phyloP scores from a whole-genome alignment of 225 moss, liverwort and hornwort species.

The Anthoceros angustus region DNA sequence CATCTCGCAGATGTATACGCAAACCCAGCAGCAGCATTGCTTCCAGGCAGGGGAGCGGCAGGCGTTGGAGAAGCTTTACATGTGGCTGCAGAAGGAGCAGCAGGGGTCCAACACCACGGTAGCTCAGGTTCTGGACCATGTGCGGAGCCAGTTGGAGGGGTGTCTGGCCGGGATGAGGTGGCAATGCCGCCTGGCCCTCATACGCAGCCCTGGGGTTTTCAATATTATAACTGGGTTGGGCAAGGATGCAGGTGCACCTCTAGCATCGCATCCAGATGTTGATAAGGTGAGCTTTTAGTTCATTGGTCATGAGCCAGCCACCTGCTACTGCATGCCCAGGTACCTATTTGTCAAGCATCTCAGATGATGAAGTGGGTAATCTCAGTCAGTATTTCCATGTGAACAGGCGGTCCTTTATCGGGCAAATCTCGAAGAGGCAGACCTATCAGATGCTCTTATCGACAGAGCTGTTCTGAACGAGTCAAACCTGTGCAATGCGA shows the following conservation, averaged over 20 bases:
- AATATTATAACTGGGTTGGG: conserved; percentile 82
- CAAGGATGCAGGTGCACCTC: conserved; percentile 62
- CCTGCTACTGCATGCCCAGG: no score
- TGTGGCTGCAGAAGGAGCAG: conserved; percentile 6
- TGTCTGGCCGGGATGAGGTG: neutral
- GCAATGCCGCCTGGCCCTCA: conserved; percentile 4
- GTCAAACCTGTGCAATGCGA: no score
- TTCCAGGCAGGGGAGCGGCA: conserved; percentile 86
- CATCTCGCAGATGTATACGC: conserved; percentile 92
- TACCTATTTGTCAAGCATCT: no score
- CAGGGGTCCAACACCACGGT: neutral
- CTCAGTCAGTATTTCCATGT: no score
- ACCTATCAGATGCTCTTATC: no score
- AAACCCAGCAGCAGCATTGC: conserved; percentile 95
- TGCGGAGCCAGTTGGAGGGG: conserved; percentile 3
- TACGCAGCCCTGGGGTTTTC: neutral
- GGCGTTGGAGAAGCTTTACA: conserved; percentile 36
- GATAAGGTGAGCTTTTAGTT: conserved; percentile 8
- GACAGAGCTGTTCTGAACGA: no score
- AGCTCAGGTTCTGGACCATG: neutral
- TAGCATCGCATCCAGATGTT: conserved; percentile 66
- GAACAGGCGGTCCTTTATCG: no score
- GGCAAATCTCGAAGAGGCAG: no score
- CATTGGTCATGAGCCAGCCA: no score
- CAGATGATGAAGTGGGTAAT: no score